Evolutionary conservation across 169 alveolate species (phyloP), one percentile per base, ranked within the genome.

Genomic region (Ichthyophthirius multifiliis): DNA sequence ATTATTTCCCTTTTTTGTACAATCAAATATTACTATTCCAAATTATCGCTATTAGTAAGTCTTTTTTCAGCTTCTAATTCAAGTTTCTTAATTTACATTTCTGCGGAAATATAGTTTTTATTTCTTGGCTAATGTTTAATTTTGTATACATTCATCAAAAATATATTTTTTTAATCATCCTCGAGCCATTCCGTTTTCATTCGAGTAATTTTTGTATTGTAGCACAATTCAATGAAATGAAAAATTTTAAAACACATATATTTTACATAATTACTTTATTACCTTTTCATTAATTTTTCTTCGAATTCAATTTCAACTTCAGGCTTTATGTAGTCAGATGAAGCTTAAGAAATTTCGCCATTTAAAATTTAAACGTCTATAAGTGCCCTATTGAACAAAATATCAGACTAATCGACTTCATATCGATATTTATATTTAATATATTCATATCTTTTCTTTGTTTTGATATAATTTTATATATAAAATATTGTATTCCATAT

Each of bases 311-410:
- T 9, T 39, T 67, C 77, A 9, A 35, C n/a, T 5, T 67, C 77
- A 7, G 16, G 30, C 35, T 27, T 39, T 3, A 67, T 39, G 13
- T 67, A 67, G 3, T 67, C 62, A 37, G 35, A 5, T 5, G 77
- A 67, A 6, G 63, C 77, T 67, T 35, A 44, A 18, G 77, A 67
- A 12, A 67, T 67, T 4, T 37, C 77, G 16, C 77, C 77, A 67
- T 67, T 67, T 6, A 67, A 37, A 0, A 67, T 67, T 37, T 34
- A 18, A 9, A 67, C 41, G 18, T 34, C 62, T 20, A 4, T 39
- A 5, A 18, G 23, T 6, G 77, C 48, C 27, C 77, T 67, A n/a
- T 67, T 67, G 7, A 37, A 67, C 9, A 67, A 18, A 39, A 30
- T 32, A 37, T 67, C 35, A 23, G 35, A 18, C 23, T 67, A 5